phyloP scores from a whole-genome alignment of 352 stramenopile species.

The Pythium oligandrum region DNA sequence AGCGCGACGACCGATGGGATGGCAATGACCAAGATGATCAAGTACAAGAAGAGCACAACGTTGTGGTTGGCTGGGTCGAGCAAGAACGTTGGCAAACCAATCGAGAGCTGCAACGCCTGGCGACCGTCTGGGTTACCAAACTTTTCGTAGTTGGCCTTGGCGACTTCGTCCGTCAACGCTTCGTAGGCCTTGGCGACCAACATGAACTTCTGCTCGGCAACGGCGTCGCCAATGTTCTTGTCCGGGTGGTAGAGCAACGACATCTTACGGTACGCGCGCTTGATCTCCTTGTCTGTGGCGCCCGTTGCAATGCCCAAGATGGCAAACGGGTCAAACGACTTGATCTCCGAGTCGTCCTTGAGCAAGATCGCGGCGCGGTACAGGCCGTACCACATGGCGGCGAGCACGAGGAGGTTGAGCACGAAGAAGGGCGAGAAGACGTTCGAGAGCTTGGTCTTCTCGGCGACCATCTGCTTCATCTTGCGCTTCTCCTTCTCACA shows the following conservation, averaged over 20 bases:
- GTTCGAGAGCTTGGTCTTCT: constrained; percentile 82
- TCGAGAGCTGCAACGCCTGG: constrained; percentile 93
- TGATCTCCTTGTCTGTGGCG: constrained; percentile 93
- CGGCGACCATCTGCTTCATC: constrained; percentile 79
- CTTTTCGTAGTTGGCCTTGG: constrained; percentile 98
- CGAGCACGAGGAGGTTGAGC: constrained; percentile 69
- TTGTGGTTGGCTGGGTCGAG: constrained; percentile 97
- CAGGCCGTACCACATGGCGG: constrained; percentile 76
- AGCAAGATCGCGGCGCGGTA: constrained; percentile 90
- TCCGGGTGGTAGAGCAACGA: constrained; percentile 92
- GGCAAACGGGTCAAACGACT: constrained; percentile 97
- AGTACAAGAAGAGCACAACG: constrained; percentile 97
- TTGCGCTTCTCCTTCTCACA: constrained; percentile 83
- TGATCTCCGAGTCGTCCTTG: constrained; percentile 95
- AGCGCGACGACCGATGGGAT: constrained; percentile 94
- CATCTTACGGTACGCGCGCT: constrained; percentile 92
- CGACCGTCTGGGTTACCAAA: constrained; percentile 98
- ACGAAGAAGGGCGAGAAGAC: constrained; percentile 80
- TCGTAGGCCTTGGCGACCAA: constrained; percentile 95
- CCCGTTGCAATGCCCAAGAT: constrained; percentile 94
- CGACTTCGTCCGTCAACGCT: constrained; percentile 93
- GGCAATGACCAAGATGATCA: constrained; percentile 97
- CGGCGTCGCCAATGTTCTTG: constrained; percentile 96
- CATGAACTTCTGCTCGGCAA: constrained; percentile 98
- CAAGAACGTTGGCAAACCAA: constrained; percentile 97